Base-by-base conservation (phyloP, 768 basidiomycete genomes). In the Neoboletus subvelutipes region DNA sequence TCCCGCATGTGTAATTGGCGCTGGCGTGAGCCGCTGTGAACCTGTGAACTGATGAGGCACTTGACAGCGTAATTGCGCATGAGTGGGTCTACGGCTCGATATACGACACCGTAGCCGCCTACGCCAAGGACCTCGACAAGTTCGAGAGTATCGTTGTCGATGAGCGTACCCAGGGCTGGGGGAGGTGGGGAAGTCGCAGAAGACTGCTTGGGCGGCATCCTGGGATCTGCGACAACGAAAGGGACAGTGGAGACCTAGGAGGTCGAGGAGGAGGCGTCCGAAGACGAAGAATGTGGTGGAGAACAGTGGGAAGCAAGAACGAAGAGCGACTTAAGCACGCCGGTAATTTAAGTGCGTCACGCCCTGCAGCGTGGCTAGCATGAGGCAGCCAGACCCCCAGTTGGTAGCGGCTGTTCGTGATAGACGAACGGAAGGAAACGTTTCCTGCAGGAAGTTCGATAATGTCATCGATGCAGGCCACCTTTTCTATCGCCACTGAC, bases 41-140 rank as follows among this genome's bases (percentile, higher is more conserved):
- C 73, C 31, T 72, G 75, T 6, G 80, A 74, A 65, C 83, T 85
- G 39, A 84, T 78, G 50, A 94, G 86, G 71, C 94, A 98, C 76
- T 98, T 98, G 66, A 98, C 94, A 57, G 94, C 94, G 72, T 84
- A 94, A 54, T 84, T 86, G 61, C 77, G 75, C 20, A 71, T 75
- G 45, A 78, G 75, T 39, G 77, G 73, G 63, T 80, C 89, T 57
- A 90, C 78, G 26, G 92, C 95, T 54, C 90, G 88, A 72, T 96
- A 97, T 12, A 98, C 96, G 64, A 94, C 87, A 53, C 96, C 96
- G 69, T 97, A 98, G 24, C 95, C 95, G 13, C 96, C 96, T 34
- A 90, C 84, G 36, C 96, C 96, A 49, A 98, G 83, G 60, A 95
- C 82, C 65, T 90, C 85, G 64, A 90, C 83, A 58, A 98, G 86